Evolutionary conservation across 1,139 yeast genomes (phyloP), one percentile per base, ranked within the genome.

Genomic region (Citeromyces siamensis): DNA sequence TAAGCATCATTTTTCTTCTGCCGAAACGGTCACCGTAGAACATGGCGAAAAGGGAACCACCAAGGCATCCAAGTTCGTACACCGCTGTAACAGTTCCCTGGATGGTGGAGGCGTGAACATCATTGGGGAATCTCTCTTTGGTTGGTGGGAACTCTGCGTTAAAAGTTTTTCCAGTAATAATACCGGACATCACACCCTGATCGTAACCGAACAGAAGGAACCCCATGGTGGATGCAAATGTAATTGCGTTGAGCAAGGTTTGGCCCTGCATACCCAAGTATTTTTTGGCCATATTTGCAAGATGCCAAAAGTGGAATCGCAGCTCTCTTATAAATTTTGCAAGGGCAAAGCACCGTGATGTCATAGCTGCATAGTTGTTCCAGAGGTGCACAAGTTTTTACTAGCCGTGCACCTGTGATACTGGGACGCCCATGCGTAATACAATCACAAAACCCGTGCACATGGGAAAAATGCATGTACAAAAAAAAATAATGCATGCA

Each of bases 101-200:
- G 34, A 70, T 59, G 16, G 66, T 60, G 19, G 68, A 55, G 28
- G 51, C 52, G 38, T 60, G 59, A 14, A 43, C 44, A 38, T 47
- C 47, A 36, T 47, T 42, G 17, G 51, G 54, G 36, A 51, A 49
- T 34, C 46, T 48, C 26, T 45, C 48, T 33, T 50, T 48, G 17
- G 76, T 69, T 7, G 70, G 67, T 5, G 83, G 82, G 53, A 77
- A 77, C 38, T 67, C 77, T 12, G 56, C 44, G 47, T 67, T 66
- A 50, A 80, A 80, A 45, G 73, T 68, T 0, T 58, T 59, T 38
- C 80, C 80, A 17, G 81, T 71, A 44, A 79, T 75, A 38, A 77
- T 59, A 49, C 84, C 82, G 6, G 81, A 70, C 83, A 79, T 75
- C 39, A 81, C 67, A 50, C 93, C 93, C 56, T 81, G 90, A 53